phyloP scores from a whole-genome alignment of 2,329 filamentous ascomycete genomes.

The Apiospora rasikravindrae region DNA sequence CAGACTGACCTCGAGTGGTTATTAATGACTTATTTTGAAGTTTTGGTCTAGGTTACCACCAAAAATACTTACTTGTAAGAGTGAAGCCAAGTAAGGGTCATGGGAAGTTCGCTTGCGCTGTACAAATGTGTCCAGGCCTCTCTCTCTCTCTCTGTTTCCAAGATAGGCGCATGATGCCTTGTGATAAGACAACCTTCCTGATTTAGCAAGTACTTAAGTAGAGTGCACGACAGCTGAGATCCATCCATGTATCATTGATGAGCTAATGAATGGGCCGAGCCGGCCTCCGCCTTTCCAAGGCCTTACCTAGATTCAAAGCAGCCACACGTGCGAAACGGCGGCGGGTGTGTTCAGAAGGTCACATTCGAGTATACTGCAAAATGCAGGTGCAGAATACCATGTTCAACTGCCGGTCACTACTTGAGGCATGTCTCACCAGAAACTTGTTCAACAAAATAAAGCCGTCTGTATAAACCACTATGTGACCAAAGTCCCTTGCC shows the following conservation, averaged over 20 bases:
- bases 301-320: neutral
- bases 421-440: no score
- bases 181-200: conserved; percentile 15
- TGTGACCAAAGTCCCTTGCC: neutral
- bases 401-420: no score
- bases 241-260: neutral
- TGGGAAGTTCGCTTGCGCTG: neutral
- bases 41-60: neutral
- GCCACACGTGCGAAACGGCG: neutral
- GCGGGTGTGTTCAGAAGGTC: neutral
- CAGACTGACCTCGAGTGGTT: no score
- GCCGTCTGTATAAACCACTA: neutral
- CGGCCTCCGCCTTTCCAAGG: neutral
- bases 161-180: neutral
- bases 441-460: no score
- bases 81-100: neutral
- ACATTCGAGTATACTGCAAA: neutral
- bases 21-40: no score
- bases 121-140: neutral
- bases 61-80: neutral
- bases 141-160: no score
- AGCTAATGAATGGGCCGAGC: neutral
- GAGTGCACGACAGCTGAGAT: neutral
- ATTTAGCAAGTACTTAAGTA: neutral
- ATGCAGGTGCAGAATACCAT: neutral